Evolutionary conservation across 176 grass and related monocot species (phyloP).

Genomic region (Coix lacrymajobi): DNA sequence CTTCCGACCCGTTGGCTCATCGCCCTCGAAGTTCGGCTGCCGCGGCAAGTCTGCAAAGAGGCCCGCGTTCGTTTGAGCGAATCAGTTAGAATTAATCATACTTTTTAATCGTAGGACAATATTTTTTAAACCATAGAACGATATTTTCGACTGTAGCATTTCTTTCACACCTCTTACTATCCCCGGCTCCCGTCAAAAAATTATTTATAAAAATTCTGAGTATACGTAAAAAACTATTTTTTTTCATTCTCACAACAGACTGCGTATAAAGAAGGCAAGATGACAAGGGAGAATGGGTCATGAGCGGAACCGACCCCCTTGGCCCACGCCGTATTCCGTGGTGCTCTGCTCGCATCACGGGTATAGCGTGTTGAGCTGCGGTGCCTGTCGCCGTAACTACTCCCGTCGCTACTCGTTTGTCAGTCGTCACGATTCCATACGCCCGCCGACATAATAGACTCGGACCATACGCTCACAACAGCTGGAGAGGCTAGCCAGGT

Average conservation of each 20-base stretch:
- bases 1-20: no score
- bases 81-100: no score
- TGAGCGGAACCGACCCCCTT: not conserved
- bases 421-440: not conserved
- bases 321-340: not conserved
- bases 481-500: not conserved
- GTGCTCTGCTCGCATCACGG: not conserved
- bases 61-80: no score
- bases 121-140: no score
- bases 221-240: not conserved
- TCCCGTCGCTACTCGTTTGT: not conserved
- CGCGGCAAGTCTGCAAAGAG: no score
- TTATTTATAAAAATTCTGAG: not conserved
- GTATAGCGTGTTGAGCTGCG: not conserved
- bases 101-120: no score
- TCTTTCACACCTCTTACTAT: no score
- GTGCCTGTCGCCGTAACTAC: not conserved
- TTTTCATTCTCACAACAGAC: not conserved
- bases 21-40: no score
- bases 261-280: not conserved
- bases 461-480: slow-evolving; percentile 8
- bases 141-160: no score
- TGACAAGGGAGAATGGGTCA: not conserved
- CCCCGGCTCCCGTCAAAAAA: not conserved
- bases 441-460: not conserved